phyloP scores from a whole-genome alignment of 495 filamentous ascomycete species.

The Penicillium ucsense region DNA sequence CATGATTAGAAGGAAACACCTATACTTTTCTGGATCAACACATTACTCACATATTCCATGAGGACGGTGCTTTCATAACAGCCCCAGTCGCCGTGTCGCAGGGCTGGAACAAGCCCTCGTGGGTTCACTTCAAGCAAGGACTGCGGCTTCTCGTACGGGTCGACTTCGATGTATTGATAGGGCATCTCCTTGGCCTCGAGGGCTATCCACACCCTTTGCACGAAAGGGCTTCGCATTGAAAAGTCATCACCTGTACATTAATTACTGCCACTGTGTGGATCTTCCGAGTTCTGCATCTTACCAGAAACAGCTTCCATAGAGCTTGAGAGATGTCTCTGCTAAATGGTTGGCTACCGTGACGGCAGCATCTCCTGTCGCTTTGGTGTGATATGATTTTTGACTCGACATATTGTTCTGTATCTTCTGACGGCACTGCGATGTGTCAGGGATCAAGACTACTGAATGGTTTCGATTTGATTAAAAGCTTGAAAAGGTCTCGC shows the following conservation, averaged over 20 bases:
- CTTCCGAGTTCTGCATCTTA: conserved; percentile 26
- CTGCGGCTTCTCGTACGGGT: conserved; percentile 76
- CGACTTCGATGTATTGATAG: conserved; percentile 90
- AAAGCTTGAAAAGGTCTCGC: too few species aligned
- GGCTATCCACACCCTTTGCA: conserved; percentile 92
- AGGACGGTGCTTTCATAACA: conserved; percentile 81
- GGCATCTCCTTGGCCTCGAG: conserved; percentile 74
- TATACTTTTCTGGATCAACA: background rate
- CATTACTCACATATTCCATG: conserved; percentile 67
- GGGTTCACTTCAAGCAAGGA: conserved; percentile 77
- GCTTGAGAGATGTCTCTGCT: conserved; percentile 62
- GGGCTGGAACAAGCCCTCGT: conserved; percentile 75
- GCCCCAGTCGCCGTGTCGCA: conserved; percentile 78
- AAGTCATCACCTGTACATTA: conserved; percentile 9
- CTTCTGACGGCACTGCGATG: conserved; percentile 10
- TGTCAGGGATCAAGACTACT: too few species aligned
- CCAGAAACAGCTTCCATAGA: conserved; percentile 92
- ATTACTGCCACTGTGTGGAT: background rate
- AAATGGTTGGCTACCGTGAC: conserved; percentile 64
- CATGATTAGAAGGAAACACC: background rate
- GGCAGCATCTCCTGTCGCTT: conserved; percentile 67
- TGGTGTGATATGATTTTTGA: conserved; percentile 76
- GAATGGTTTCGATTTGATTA: too few species aligned
- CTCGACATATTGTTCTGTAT: conserved; percentile 33
- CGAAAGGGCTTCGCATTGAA: conserved; percentile 50